Evolutionary conservation across 2,329 filamentous ascomycete genomes (phyloP), one percentile per base, ranked within the genome.

Genomic region (Arthrobotrys iridis): DNA sequence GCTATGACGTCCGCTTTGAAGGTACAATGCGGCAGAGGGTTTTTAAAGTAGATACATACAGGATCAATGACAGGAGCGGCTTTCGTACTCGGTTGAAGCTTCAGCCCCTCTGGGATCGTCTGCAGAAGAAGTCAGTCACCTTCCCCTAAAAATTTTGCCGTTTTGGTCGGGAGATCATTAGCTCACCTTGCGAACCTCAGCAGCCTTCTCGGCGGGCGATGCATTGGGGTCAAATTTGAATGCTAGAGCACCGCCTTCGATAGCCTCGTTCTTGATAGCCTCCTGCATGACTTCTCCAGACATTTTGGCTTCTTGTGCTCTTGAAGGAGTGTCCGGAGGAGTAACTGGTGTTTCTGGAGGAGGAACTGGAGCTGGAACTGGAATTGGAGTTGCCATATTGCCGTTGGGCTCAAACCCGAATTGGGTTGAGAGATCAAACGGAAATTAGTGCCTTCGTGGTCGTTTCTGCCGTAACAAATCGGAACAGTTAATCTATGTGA

Each of bases 161-260:
- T 11, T 28, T 63, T 28, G 24, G 22, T 24, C 28, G n/a, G n/a
- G 22, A 52, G 20, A 24, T 13, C 11, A 24, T 20, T 20, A 37
- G 20, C 55, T 15, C 76, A 79, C 79, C 77, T 79, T 79, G 85
- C 87, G 85, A 20, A 91, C 90, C 81, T 93, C 91, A 30, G 90
- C 90, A 76, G 87, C 90, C 85, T 99, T 99, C 82, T 96, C 87
- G 81, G 93, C 92, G 0, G 90, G 87, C 45, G 86, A 90, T 43
- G 93, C 93, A 84, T 97, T 84, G 0, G 95, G 93, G 81, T 99
- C 87, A 83, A 98, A 99, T 77, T 89, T 88, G 81, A 91, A 95
- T 77, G 93, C 93, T 28, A 90, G 84, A 22, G 91, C 88, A 43
- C 95, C 95, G 10, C 90, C 92, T 79, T 91, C 90, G 80, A 86